Base-by-base conservation (phyloP, 2,329 filamentous ascomycete genomes). In the Verticillium isaacii region DNA sequence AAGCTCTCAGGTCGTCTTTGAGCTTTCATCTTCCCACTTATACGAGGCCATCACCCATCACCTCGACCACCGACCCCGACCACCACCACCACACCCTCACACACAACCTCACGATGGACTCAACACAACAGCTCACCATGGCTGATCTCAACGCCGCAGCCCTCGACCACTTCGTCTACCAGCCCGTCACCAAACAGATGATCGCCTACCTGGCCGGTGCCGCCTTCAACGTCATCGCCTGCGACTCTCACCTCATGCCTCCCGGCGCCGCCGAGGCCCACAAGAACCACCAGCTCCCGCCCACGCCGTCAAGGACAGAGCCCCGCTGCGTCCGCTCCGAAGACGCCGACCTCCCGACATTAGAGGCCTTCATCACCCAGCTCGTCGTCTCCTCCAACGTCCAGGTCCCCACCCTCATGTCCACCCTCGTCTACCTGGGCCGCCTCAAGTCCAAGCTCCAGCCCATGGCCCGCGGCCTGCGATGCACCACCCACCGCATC, bases 381-480 rank as follows among this genome's bases (percentile, higher is more conserved):
- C 85, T 99, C 34, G 93, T 98, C 64, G 87, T 92, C 72, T 90
- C 91, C 64, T 98, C 94, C 67, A 96, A 97, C 75, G 95, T 98
- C 34, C 94, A 98, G 82, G 93, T 97, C 60, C 92, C 95, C 14
- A 99, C 95, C 8, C 85, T 99, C 68, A 98, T 99, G 95, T 94
- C 92, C 39, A 93, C 93, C 8, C 85, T 99, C 50, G 93, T 98
- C 74, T 99, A 97, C 82, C 89, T 99, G 62, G 87, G 85, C 72
- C 87, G 93, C 64, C 85, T 99, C 71, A 91, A 89, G 78, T 85
- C 89, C 59, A 89, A 91, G 68, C 87, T 99, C 32, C 94, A 96
- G 68, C 91, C 94, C 63, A 93, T 97, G 73, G 94, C 95, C 69
- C 97, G 97, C 80, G 95, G 95, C 66, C 92, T 98, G 79, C 89